Conservation (phyloP, 2,329 filamentous ascomycete genomes). For the Microcyclosporella mali region DNA sequence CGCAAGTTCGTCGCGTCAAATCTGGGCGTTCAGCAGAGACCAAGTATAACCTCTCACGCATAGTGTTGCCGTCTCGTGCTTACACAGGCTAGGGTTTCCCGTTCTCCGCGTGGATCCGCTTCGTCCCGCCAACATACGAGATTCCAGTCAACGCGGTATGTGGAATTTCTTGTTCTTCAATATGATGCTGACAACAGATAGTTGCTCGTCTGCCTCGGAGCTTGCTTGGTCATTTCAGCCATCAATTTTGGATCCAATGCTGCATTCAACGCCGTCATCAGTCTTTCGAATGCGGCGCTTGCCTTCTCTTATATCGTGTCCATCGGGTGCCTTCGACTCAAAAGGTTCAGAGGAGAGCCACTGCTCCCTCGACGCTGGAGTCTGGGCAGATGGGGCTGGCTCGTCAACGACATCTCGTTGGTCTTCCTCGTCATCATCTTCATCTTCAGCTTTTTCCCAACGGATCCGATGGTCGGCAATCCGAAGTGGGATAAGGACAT, state of each 20-base stretch:
- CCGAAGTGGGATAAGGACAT: conserved; percentile 22
- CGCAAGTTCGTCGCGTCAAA: conserved; percentile 29
- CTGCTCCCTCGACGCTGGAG: conserved; percentile 29
- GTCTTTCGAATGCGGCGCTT: conserved; percentile 33
- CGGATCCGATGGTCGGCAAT: conserved; percentile 16
- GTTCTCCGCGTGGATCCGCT: conserved; percentile 30
- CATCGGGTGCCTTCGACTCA: conserved; percentile 29
- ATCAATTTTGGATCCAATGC: conserved; percentile 40
- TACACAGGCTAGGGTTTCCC: conserved; percentile 25
- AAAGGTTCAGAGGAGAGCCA: conserved; percentile 26
- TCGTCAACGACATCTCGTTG: conserved; percentile 31
- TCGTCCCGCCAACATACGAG: conserved; percentile 26
- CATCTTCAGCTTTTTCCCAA: conserved; percentile 32
- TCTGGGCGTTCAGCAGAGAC: conserved; percentile 32
- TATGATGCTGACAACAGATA: conserved; percentile 8
- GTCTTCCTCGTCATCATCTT: conserved; percentile 28
- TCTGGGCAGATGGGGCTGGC: conserved; percentile 30
- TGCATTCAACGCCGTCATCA: conserved; percentile 38
- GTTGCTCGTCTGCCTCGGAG: conserved; percentile 25
- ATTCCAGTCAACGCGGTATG: conserved; percentile 30
- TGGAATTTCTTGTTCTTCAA: not conserved
- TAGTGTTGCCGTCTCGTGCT: conserved; percentile 1
- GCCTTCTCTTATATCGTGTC: conserved; percentile 31
- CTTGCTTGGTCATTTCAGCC: conserved; percentile 32
- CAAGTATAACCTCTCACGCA: conserved; percentile 11